Percentiles rank a stretch among this genome's conserved stretches.
Evolutionary conservation across 345 rosid species (phyloP).

Genomic region (Theobroma cacao): DNA sequence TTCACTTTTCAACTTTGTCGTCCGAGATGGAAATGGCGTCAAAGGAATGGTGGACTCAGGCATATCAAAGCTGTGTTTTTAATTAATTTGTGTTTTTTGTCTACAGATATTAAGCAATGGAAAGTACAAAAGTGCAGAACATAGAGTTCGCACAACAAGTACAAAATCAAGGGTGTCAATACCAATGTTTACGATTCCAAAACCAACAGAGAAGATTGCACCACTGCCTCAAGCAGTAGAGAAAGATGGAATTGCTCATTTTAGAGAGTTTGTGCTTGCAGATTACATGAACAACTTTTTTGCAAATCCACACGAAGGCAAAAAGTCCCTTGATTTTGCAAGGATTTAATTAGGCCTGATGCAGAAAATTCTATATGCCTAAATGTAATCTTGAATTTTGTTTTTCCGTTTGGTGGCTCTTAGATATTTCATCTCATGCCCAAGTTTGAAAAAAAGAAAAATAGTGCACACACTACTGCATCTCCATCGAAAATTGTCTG

Average conservation of each 20-base stretch:
- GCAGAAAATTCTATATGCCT: background rate
- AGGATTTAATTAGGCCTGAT: background rate
- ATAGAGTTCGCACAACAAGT: background rate
- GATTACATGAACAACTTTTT: background rate
- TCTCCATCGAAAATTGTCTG: no score
- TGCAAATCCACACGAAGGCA: background rate
- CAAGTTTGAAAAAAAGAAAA: no score
- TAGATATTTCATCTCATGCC: no score
- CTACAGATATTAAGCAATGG: conserved; percentile 57
- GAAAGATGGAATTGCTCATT: background rate
- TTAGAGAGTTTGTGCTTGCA: background rate
- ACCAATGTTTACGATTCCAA: background rate
- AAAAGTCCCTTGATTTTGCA: conserved; percentile 18
- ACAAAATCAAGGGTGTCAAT: background rate
- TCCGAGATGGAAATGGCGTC: no score
- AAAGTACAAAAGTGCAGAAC: conserved; percentile 54
- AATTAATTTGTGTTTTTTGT: no score
- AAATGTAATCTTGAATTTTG: no score
- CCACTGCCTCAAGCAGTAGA: background rate
- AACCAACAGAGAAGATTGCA: background rate
- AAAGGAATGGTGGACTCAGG: no score
- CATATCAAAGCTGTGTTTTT: no score
- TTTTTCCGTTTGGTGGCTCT: no score
- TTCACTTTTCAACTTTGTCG: background rate
- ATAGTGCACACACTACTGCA: no score